Base-by-base conservation (phyloP, 805 yeast species). In the Ogataea saltuana region DNA sequence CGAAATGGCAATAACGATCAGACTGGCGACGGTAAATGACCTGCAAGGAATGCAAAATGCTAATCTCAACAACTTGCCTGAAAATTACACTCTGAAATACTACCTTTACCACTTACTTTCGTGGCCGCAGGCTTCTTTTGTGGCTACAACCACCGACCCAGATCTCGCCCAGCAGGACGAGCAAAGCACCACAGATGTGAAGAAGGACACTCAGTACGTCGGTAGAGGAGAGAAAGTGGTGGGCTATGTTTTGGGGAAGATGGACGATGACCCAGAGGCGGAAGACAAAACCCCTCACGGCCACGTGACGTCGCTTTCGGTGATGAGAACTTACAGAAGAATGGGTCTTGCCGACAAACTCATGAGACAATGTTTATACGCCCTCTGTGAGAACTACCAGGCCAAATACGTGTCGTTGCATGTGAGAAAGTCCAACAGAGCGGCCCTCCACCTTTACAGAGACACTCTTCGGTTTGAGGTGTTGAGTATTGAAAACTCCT, bases 91-190 rank as follows among this genome's bases (percentile, higher is more conserved):
- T 51, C 70, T 90, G 65, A 89, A 90, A 64, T 93, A 89, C 68
- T 93, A 93, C 68, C 77, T 93, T 75, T 93, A 93, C 66, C 99
- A 93, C 66, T 76, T 88, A 7, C 69, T 91, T 39, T 83, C 97
- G 27, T 93, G 99, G 99, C 99, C 99, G 2, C 96, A 91, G 63
- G 95, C 95, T 11, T 87, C 96, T 30, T 93, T 83, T 69, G 98
- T 93, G 27, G 99, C 99, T 13, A 84, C 91, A 1, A 83, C 93
- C 2, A 78, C 83, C 20, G 85, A 78, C 50, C 78, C 73, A 9
- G 68, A 61, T 25, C 46, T 58, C 4, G 55, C 56, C 11, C 56
- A 51, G 21, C 58, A 59, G 31, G 60, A 58, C 35, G 49, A 23
- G 6, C 40, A 32, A n/a, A 39, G 46, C 8, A 21, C 18, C 1